Evolutionary conservation across 2,329 filamentous ascomycete species (phyloP).

Genomic region (Elsinoe australis): DNA sequence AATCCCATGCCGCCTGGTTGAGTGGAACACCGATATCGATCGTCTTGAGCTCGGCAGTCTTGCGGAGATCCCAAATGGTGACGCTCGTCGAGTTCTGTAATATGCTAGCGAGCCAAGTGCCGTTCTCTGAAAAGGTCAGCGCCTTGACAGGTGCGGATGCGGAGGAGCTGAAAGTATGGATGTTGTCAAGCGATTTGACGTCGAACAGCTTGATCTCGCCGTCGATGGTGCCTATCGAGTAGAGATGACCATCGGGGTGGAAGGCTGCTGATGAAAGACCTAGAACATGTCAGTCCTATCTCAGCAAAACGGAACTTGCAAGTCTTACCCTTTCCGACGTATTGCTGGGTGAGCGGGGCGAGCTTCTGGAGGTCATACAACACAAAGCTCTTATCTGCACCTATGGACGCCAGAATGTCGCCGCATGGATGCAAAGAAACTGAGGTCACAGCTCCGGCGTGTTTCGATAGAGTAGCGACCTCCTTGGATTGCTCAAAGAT

Average conservation of each 20-base stretch:
- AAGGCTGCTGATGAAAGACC: slow-evolving; percentile 73
- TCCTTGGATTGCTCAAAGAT: slow-evolving; percentile 66
- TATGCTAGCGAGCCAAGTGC: slow-evolving; percentile 85
- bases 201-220: slow-evolving; percentile 86
- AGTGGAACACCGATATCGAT: slow-evolving; percentile 76
- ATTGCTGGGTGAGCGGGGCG: slow-evolving; percentile 68
- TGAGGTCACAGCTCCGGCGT: slow-evolving; percentile 72
- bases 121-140: slow-evolving; percentile 88
- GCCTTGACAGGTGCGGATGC: slow-evolving; percentile 54
- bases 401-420: slow-evolving; percentile 76
- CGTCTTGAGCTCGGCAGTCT: slow-evolving; percentile 73
- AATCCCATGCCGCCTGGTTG: slow-evolving; percentile 77
- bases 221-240: slow-evolving; percentile 72
- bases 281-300: slow-evolving; percentile 34
- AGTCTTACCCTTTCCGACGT: slow-evolving; percentile 65
- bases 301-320: slow-evolving; percentile 11
- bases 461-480: slow-evolving; percentile 63
- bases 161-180: slow-evolving; percentile 59
- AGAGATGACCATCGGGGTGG: slow-evolving; percentile 92
- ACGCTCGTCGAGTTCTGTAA: slow-evolving; percentile 70
- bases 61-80: slow-evolving; percentile 86
- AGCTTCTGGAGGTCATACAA: slow-evolving; percentile 70
- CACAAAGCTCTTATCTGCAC: slow-evolving; percentile 84
- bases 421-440: slow-evolving; percentile 77
- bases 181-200: slow-evolving; percentile 67